These are phyloP conservation scores for Mycena sp. DNA, from an alignment of 1,284 basidiomycete genomes.

Conservation along the genomic window DNA sequence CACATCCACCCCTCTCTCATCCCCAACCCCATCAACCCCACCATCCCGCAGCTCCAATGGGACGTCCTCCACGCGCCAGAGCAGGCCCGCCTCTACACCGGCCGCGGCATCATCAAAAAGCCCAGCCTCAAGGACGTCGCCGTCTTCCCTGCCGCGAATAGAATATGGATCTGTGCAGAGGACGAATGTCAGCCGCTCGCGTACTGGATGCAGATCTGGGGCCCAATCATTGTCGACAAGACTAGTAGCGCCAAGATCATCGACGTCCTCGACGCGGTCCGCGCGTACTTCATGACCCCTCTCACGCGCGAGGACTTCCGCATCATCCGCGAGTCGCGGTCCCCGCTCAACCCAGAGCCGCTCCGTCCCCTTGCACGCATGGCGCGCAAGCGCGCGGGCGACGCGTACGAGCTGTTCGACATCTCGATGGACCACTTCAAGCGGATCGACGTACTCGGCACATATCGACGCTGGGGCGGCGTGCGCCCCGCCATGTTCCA, in stretches of 20 bases:
- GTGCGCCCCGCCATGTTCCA: slow-evolving; percentile 44
- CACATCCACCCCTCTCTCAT: slow-evolving; percentile 43
- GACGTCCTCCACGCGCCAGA: slow-evolving; percentile 45
- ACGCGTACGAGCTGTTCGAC: slow-evolving; percentile 39
- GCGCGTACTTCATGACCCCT: slow-evolving; percentile 42
- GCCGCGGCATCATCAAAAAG: slow-evolving; percentile 35
- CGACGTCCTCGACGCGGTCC: slow-evolving; percentile 45
- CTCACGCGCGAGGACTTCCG: slow-evolving; percentile 39
- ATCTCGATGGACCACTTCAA: slow-evolving; percentile 35
- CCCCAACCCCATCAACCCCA: slow-evolving; percentile 43
- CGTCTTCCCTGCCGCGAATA: slow-evolving; percentile 35
- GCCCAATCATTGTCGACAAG: slow-evolving; percentile 44
- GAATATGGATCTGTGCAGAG: slow-evolving; percentile 43
- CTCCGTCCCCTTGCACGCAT: slow-evolving; percentile 32
- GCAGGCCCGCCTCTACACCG: slow-evolving; percentile 40
- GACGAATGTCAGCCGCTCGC: slow-evolving; percentile 33
- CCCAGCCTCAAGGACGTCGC: slow-evolving; percentile 38
- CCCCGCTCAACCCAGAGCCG: slow-evolving; percentile 31
- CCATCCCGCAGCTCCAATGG: slow-evolving; percentile 45
- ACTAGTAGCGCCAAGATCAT: slow-evolving; percentile 35
- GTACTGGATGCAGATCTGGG: slow-evolving; percentile 47
- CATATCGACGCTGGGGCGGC: slow-evolving; percentile 48
- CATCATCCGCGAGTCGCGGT: slow-evolving; percentile 27
- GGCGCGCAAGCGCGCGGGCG: slow-evolving; percentile 35
- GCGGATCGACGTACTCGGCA: slow-evolving; percentile 49